Evolutionary conservation across 1,284 basidiomycete species (phyloP), one percentile per base, ranked within the genome.

Genomic region (Farysia itapuensis): DNA sequence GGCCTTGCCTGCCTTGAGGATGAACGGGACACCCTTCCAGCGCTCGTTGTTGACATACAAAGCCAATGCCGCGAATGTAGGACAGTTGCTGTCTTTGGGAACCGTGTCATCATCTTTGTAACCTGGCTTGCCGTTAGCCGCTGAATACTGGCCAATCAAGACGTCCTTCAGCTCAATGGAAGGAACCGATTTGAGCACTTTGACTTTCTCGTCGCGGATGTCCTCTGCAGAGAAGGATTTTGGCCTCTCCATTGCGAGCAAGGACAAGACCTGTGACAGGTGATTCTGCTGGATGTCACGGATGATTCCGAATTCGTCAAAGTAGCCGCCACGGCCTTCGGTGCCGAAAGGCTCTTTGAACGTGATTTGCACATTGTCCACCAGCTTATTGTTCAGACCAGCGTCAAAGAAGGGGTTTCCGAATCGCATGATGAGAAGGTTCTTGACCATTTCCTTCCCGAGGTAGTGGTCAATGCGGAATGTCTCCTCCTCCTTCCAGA

Each of bases 281-380:
- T 78, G 77, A 59, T 78, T 78, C 60, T 78, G 77, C 54, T 77
- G 64, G 32, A 78, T 77, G 46, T 78, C 77, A 24, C 77, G 66
- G 35, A 78, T 75, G 50, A 78, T 78, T 22, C 77, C 77, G 39
- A 78, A 78, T 37, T 78, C 74, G 58, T 78, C 77, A 68, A 78
- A 78, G 69, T 78, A 78, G 34, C 77, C 77, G 25, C 75, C 77
- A 29, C 77, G 70, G 15, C 77, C 77, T 44, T 78, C 77, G 29
- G 77, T 77, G 23, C 77, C 77, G 43, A 78, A 78, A 2, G 70
- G 70, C 59, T 78, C 77, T 61, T 76, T 78, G 63, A 78, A 75
- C 25, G 77, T 76, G 59, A 78, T 77, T 48, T 75, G 67, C 13
- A 78, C 71, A 26, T 75, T 74, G 44, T 72, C 72, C 21, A 78